Conservation (phyloP, 179 eudicot species). For the Nepenthes alata region DNA sequence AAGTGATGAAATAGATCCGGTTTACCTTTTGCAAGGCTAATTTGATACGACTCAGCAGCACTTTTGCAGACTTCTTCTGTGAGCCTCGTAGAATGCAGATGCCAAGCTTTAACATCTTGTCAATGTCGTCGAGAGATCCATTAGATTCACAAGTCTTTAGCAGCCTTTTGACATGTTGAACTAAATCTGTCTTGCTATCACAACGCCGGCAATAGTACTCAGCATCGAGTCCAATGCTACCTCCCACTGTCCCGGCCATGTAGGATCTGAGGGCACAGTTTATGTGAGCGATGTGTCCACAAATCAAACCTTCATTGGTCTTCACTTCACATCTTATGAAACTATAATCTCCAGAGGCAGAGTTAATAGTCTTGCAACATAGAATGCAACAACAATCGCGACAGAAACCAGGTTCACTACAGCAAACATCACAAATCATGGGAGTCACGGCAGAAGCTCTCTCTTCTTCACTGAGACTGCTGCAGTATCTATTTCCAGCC, state of each 20-base stretch:
- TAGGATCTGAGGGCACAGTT: conserved; percentile 70
- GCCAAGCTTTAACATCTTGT: conserved; percentile 44
- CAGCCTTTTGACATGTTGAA: conserved; percentile 44
- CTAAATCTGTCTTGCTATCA: conserved; percentile 69
- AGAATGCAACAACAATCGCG: conserved; percentile 87
- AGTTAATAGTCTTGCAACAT: conserved; percentile 39
- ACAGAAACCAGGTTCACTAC: conserved; percentile 70
- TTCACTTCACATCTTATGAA: conserved; percentile 65
- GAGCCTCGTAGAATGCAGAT: conserved; percentile 54
- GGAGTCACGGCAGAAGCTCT: conserved; percentile 16
- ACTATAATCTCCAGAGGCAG: conserved; percentile 44
- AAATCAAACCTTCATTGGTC: conserved; percentile 29
- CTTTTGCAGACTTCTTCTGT: conserved; percentile 37
- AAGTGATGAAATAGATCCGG: neutral
- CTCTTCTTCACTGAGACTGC: conserved; percentile 38
- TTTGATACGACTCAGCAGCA: conserved; percentile 36
- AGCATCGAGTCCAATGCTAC: conserved; percentile 70
- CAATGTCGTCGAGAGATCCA: conserved; percentile 33
- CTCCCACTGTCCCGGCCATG: conserved; percentile 94
- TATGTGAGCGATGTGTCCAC: conserved; percentile 77
- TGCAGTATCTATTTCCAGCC: conserved; percentile 65
- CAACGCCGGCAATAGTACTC: conserved; percentile 87
- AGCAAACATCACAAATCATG: conserved; percentile 72
- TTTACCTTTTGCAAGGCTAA: conserved; percentile 58
- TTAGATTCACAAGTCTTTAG: conserved; percentile 42